Evolutionary conservation across 2,329 filamentous ascomycete species (phyloP).

Genomic region (Cylindrodendrum hubeiense): DNA sequence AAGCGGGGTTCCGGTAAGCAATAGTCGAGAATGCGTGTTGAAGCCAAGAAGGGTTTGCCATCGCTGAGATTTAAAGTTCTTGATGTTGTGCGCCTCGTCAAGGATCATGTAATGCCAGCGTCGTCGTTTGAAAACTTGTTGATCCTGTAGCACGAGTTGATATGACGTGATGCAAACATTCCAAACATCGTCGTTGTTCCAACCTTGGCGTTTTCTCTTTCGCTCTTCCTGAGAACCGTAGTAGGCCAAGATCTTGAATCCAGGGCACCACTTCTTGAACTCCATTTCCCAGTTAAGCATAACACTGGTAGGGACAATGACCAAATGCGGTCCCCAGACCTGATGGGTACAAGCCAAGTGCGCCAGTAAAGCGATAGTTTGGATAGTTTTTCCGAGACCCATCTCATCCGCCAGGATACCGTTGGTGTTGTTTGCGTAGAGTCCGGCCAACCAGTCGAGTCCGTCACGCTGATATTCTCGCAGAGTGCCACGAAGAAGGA

Average conservation of each 20-base stretch:
- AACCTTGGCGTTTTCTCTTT: slow-evolving; percentile 89
- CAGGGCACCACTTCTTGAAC: slow-evolving; percentile 98
- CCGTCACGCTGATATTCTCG: slow-evolving; percentile 97
- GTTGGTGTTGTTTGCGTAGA: slow-evolving; percentile 94
- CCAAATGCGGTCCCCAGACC: slow-evolving; percentile 95
- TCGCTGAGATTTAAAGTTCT: slow-evolving; percentile 97
- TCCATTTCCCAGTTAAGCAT: slow-evolving; percentile 99
- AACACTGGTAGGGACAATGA: slow-evolving; percentile 97
- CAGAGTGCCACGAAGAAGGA: slow-evolving; percentile 86
- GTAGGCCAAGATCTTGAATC: slow-evolving; percentile 98
- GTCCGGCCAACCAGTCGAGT: slow-evolving; percentile 94
- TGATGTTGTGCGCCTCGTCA: slow-evolving; percentile 99
- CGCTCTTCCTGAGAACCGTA: slow-evolving; percentile 95
- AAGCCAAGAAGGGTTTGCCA: slow-evolving; percentile 97
- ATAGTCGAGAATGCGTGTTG: slow-evolving; percentile 86
- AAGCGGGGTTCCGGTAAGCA: slow-evolving; percentile 93
- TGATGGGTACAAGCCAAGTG: slow-evolving; percentile 91
- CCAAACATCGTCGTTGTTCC: slow-evolving; percentile 94
- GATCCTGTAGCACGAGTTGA: slow-evolving; percentile 93
- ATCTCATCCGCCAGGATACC: slow-evolving; percentile 98
- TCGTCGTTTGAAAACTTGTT: slow-evolving; percentile 91
- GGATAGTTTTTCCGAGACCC: slow-evolving; percentile 98
- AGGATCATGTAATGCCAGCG: slow-evolving; percentile 98
- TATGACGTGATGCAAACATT: slow-evolving; percentile 99
- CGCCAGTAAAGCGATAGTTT: slow-evolving; percentile 93